Evolutionary conservation across 768 basidiomycete species (phyloP), one percentile per base, ranked within the genome.

Genomic region (Sistotremastrum niveocremeum): DNA sequence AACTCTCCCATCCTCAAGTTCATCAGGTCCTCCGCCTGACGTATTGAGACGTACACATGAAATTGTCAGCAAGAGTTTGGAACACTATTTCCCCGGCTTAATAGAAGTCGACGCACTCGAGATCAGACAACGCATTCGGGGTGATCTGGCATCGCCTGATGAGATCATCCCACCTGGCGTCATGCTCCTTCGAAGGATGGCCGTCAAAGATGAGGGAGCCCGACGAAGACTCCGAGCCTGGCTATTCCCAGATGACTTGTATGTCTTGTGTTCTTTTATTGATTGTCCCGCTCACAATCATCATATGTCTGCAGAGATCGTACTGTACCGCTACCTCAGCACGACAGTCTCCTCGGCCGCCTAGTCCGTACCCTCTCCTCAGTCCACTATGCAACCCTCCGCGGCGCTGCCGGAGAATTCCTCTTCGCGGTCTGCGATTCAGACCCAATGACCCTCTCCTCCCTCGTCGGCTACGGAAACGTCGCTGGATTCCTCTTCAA

Each of bases 401-500:
- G 88, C 56, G 76, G 78, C 54, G 68, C 83, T 9, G 73, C 83
- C 3, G 93, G 93, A 7, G 91, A 97, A 65, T 69, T 98, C 70
- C 62, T 98, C 11, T 98, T 73, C 61, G 77, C 81, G 0, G 70
- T 90, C 54, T 86, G 84, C 52, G 82, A 87, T 51, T 79, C 76
- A 2, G 80, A 95, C 62, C 89, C 84, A n/a, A 67, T 73, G 4
- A 74, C 70, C 0, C 66, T 98, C 10, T 75, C 77, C n/a, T 72
- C 77, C 4, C 74, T 84, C 39, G 73, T 95, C 44, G 94, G 94
- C 5, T 99, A 99, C 55, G 94, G 94, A 37, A 91, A 91, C 58
- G 89, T 91, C 37, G 89, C 91, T 0, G 95, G 95, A 1, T 85
- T 89, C 70, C 70, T 99, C 29, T 93, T 89, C 67, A 79, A 84